Percentiles rank a stretch among this genome's conserved stretches.
Conservation (phyloP, 768 basidiomycete species). For the Leccinum olivaceopallidum region DNA sequence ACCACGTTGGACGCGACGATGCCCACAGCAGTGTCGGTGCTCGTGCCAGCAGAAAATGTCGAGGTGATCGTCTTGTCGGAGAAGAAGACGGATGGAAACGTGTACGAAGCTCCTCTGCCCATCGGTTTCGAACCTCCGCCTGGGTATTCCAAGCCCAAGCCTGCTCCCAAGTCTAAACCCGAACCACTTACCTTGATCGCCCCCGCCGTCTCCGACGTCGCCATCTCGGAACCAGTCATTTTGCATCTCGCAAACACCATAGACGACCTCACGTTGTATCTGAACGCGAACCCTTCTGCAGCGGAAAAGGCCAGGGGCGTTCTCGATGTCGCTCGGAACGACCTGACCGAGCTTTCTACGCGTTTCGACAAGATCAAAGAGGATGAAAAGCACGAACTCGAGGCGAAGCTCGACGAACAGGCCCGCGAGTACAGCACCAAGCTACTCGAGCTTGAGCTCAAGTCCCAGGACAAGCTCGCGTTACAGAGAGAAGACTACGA, state of each 20-base stretch:
- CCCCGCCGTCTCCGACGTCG: slow-evolving; percentile 72
- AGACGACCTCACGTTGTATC: slow-evolving; percentile 84
- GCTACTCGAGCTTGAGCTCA: slow-evolving; percentile 81
- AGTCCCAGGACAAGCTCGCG: slow-evolving; percentile 82
- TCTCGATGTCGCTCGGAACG: slow-evolving; percentile 76
- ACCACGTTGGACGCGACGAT: slow-evolving; percentile 23
- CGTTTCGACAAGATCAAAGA: slow-evolving; percentile 79
- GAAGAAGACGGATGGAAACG: slow-evolving; percentile 29
- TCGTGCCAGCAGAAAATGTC: slow-evolving; percentile 17
- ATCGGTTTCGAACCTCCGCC: slow-evolving; percentile 93
- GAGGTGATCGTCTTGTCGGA: slow-evolving; percentile 30
- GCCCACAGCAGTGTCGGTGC: slow-evolving; percentile 8
- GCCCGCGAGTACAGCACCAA: slow-evolving; percentile 79
- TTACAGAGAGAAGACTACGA: slow-evolving; percentile 85
- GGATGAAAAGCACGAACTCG: slow-evolving; percentile 70
- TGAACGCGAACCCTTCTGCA: slow-evolving; percentile 70
- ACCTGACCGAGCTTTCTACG: slow-evolving; percentile 74
- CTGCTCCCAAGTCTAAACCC: slow-evolving; percentile 41
- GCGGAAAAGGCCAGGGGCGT: slow-evolving; percentile 70
- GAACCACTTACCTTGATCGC: slow-evolving; percentile 73
- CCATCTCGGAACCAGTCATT: slow-evolving; percentile 86
- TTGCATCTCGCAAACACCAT: slow-evolving; percentile 90
- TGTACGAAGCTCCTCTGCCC: slow-evolving; percentile 76
- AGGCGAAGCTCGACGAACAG: slow-evolving; percentile 75
- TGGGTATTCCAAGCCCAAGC: slow-evolving; percentile 69